phyloP scores from a whole-genome alignment of 768 basidiomycete species.

The Collybia nuda region DNA sequence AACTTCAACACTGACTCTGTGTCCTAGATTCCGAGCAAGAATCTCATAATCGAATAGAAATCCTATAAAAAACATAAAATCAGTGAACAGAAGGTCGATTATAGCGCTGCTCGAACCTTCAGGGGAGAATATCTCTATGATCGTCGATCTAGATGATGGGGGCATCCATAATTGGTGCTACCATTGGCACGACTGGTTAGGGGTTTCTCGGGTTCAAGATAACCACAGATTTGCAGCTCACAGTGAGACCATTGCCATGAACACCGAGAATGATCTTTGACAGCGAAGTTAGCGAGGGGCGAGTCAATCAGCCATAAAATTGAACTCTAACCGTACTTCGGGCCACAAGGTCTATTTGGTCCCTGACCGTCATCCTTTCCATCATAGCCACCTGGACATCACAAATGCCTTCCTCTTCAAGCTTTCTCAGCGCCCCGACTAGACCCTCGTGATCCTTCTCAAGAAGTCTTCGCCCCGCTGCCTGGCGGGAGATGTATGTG shows the following conservation, averaged over 20 bases:
- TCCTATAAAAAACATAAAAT: constrained; percentile 19
- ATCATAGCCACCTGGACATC: constrained; percentile 40
- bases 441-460: constrained; percentile 49
- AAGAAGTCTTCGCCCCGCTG: constrained; percentile 34
- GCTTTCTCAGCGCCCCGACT: constrained; percentile 42
- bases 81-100: neutral
- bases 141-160: constrained; percentile 55
- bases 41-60: constrained; percentile 41
- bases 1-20: constrained; percentile 26
- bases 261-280: constrained; percentile 57
- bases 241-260: constrained; percentile 71
- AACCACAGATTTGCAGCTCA: constrained; percentile 14
- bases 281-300: constrained; percentile 2
- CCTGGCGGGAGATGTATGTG: constrained; percentile 66
- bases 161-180: constrained; percentile 69
- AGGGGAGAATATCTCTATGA: constrained; percentile 70
- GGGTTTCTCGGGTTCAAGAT: neutral
- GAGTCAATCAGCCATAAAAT: constrained; percentile 6
- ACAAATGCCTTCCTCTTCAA: constrained; percentile 52
- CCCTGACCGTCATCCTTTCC: constrained; percentile 50
- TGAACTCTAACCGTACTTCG: constrained; percentile 53
- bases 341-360: constrained; percentile 61
- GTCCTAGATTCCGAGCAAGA: constrained; percentile 39
- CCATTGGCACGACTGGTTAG: neutral
- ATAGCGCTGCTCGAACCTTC: constrained; percentile 31